A percentile compares a stretch with the other conserved stretches of the same genome.
Conservation (phyloP, 331 rosid genomes). For the Malus hybrid region DNA sequence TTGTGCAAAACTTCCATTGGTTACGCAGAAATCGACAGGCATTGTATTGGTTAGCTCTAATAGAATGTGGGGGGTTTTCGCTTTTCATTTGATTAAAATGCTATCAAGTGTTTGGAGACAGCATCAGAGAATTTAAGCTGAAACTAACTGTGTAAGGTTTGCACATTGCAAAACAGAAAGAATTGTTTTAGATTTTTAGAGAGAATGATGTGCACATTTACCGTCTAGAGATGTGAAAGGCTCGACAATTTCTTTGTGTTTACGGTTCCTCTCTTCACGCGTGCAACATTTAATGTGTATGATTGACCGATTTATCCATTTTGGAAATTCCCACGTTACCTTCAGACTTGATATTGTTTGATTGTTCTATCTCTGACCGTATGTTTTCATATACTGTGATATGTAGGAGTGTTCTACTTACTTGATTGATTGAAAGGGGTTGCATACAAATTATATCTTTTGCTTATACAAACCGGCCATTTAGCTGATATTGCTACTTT, state of each 20-base stretch:
- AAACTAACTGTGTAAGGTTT: neutral
- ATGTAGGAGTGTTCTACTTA: neutral
- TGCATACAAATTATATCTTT: constrained; percentile 7
- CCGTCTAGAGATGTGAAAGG: neutral
- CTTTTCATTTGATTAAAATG: neutral
- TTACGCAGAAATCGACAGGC: neutral
- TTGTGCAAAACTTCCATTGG: neutral
- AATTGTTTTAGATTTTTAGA: neutral
- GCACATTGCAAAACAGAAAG: neutral
- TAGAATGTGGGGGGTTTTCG: neutral
- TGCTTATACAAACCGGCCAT: neutral
- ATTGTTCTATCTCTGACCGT: neutral
- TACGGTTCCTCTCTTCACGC: neutral
- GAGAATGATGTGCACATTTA: neutral
- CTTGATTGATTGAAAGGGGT: neutral
- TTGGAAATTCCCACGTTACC: neutral
- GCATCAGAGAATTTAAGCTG: neutral
- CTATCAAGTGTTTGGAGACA: neutral
- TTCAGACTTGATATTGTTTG: neutral
- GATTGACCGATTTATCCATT: neutral
- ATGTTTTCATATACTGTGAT: neutral
- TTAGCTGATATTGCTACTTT: neutral
- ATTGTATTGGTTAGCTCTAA: neutral
- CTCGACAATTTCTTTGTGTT: neutral
- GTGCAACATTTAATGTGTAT: neutral